Conservation (phyloP, 805 yeast genomes). For the Cyberlindnera suaveolens region DNA sequence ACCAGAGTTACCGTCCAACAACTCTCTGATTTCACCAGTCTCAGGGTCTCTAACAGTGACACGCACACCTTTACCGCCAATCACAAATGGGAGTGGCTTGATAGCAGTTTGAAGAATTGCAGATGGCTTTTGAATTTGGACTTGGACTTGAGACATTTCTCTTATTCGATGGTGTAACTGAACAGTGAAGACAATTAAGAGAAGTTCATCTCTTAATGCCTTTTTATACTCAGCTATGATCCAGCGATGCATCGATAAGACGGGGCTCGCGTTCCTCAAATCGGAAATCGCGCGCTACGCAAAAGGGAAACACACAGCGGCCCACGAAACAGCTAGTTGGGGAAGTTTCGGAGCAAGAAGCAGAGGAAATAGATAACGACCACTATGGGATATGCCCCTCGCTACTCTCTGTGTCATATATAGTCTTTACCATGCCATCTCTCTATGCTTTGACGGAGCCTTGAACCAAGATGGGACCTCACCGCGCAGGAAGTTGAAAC, state of each 20-base stretch:
- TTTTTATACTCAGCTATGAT: too few species aligned
- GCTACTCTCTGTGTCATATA: too few species aligned
- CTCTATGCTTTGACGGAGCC: too few species aligned
- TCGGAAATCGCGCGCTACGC: constrained; percentile 1
- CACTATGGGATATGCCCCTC: too few species aligned
- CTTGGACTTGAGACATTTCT: constrained; percentile 4
- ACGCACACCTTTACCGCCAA: constrained; percentile 33
- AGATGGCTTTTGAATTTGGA: constrained; percentile 10
- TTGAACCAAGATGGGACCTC: too few species aligned
- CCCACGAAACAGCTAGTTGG: too few species aligned
- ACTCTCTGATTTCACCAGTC: constrained; percentile 27
- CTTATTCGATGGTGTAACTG: background rate
- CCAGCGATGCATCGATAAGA: background rate
- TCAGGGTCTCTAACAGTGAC: constrained; percentile 31
- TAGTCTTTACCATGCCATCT: too few species aligned
- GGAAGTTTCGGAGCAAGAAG: too few species aligned
- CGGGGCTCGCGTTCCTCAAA: constrained; percentile 4
- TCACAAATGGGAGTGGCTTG: constrained; percentile 26
- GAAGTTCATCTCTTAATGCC: background rate
- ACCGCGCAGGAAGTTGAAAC: too few species aligned
- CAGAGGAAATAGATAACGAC: too few species aligned
- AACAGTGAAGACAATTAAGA: background rate
- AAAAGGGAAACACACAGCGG: constrained; percentile 1
- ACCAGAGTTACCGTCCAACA: constrained; percentile 41
- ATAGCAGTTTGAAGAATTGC: constrained; percentile 28